A percentile compares a stretch with the other conserved stretches of the same genome.
Conservation (phyloP, 306 rosid genomes). For the Dryas octopetala region DNA sequence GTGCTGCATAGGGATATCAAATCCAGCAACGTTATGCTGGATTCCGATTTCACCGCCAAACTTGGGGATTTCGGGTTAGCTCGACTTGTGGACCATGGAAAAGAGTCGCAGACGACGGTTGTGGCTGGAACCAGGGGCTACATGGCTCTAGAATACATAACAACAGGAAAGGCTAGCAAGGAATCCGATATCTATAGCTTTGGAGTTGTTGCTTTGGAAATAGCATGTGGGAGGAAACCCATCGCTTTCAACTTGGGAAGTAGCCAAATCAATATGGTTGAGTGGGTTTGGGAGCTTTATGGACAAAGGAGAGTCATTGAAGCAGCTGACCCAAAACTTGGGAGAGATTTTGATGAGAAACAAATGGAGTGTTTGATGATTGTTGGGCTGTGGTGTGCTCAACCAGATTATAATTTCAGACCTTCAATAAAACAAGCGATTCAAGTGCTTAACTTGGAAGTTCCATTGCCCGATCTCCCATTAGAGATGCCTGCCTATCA, state of each 20-base stretch:
- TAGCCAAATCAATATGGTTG: background rate
- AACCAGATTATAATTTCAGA: background rate
- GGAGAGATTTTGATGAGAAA: slow-evolving; percentile 16
- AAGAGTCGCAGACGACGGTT: background rate
- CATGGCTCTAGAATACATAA: background rate
- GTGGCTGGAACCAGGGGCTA: slow-evolving; percentile 5
- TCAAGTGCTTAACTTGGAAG: slow-evolving; percentile 10
- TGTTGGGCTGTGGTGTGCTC: slow-evolving; percentile 29
- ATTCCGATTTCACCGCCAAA: slow-evolving; percentile 2
- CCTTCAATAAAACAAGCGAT: slow-evolving; percentile 26
- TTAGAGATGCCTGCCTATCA: background rate
- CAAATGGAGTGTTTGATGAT: slow-evolving; percentile 16
- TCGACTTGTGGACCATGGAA: background rate
- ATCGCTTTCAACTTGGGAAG: background rate
- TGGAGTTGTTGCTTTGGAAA: slow-evolving; percentile 41
- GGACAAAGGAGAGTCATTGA: background rate
- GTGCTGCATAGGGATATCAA: background rate
- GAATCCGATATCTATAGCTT: slow-evolving; percentile 20
- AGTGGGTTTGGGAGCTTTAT: slow-evolving; percentile 32
- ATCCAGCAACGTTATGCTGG: background rate
- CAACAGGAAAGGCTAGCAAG: background rate
- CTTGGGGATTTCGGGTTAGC: slow-evolving; percentile 5
- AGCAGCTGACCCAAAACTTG: slow-evolving; percentile 21
- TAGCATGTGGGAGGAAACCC: slow-evolving; percentile 38
- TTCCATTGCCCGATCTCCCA: background rate